phyloP scores from a whole-genome alignment of 306 rosid species.

The Geum urbanum region DNA sequence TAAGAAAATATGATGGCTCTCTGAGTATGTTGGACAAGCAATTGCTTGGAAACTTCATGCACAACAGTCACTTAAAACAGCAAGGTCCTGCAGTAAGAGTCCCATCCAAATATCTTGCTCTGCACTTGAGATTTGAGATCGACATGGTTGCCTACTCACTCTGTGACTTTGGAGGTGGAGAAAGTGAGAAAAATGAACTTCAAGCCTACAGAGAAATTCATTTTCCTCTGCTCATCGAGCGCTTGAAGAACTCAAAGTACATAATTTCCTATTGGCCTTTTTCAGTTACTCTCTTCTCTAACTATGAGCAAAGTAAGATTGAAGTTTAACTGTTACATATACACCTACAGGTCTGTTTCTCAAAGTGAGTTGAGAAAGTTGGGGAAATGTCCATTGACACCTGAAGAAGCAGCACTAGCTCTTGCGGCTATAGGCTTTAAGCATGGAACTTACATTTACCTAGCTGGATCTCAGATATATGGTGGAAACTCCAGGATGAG shows the following conservation, averaged over 20 bases:
- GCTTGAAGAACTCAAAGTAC: conserved; percentile 74
- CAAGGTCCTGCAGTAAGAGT: conserved; percentile 32
- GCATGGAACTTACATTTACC: conserved; percentile 60
- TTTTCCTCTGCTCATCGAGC: conserved; percentile 81
- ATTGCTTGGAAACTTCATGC: conserved; percentile 68
- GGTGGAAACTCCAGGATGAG: conserved; percentile 71
- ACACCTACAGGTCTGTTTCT: conserved; percentile 41
- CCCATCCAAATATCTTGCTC: conserved; percentile 67
- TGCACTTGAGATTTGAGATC: conserved; percentile 88
- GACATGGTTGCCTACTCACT: conserved; percentile 95
- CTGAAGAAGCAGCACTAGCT: conserved; percentile 95
- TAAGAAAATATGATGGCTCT: conserved; percentile 51
- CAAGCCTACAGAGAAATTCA: conserved; percentile 77
- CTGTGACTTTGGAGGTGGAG: conserved; percentile 91
- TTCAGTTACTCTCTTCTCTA: conserved; percentile 9
- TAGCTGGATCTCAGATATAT: conserved; percentile 83
- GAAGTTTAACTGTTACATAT: conserved; percentile 13
- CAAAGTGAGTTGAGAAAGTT: conserved; percentile 55
- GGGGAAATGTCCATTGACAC: conserved; percentile 93
- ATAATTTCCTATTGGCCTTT: neutral
- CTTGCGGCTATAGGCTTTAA: conserved; percentile 81
- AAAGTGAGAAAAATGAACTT: conserved; percentile 68
- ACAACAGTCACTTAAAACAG: conserved; percentile 21
- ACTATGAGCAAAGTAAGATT: neutral
- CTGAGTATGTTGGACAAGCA: conserved; percentile 60